Base-by-base conservation (phyloP, 768 basidiomycete species). In the Glaciozyma martinii region DNA sequence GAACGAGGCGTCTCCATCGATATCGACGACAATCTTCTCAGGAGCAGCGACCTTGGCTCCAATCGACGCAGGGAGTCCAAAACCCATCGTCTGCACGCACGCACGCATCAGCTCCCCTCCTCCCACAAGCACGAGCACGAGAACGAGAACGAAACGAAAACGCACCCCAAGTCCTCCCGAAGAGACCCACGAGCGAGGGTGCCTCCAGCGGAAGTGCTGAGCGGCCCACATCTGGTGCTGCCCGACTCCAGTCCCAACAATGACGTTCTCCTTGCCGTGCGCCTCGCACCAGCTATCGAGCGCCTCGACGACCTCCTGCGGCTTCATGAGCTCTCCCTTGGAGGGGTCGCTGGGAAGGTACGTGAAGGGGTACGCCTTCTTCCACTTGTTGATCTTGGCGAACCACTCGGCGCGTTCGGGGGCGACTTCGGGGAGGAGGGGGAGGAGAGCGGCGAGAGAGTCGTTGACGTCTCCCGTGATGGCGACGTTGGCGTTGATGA, bases 171-270 rank as follows among this genome's bases (percentile, higher is more conserved):
- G 83, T 69, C 94, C 94, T 70, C 94, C 94, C 42, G 89, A 92
- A 19, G 92, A 74, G 49, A 76, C 72, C 85, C 86, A 97, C 82
- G 89, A 82, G 49, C 86, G 82, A 0, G 95, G 95, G 56, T 86
- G 79, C 66, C 79, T 87, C 93, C 93, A 99, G 64, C 93, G 81
- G 78, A 84, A 98, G 76, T 86, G 81, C 77, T 99, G 95, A 49
- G 89, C 90, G 3, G 94, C 94, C 92, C 91, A 98, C 95, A 98
- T 98, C 78, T 99, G 94, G 79, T 98, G 95, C 76, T 99, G 95
- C 12, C 95, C 95, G 27, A 99, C 95, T 71, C 95, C 95, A 21
- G 95, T 99, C 16, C 90, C 78, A 59, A 99, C 78, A 74, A 99
- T 78, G 46, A 95, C 82, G 29, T 97, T 85, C 63, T 89, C 87